Conservation (phyloP, 2,329 filamentous ascomycete species). For the Rutstroemia sp. region DNA sequence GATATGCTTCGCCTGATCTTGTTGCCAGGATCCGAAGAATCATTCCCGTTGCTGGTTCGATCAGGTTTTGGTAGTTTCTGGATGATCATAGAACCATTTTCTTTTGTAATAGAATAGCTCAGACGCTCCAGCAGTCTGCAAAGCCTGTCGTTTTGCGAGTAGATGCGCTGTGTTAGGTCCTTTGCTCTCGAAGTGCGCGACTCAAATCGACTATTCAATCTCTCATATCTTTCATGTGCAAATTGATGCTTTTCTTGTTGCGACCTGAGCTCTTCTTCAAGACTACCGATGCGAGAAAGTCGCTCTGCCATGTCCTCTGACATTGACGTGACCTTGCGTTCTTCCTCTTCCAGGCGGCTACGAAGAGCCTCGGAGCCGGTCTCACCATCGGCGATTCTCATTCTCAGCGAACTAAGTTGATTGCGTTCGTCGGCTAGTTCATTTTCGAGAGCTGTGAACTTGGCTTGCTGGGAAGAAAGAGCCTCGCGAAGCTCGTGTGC, state of each 20-base stretch:
- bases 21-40: constrained; percentile 48
- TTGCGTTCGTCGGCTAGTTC: constrained; percentile 58
- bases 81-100: constrained; percentile 65
- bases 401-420: constrained; percentile 61
- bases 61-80: constrained; percentile 61
- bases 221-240: constrained; percentile 44
- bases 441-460: constrained; percentile 44
- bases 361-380: constrained; percentile 74
- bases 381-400: constrained; percentile 73
- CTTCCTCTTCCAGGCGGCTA: constrained; percentile 67
- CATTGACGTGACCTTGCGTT: constrained; percentile 59
- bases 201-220: constrained; percentile 52
- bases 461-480: constrained; percentile 46
- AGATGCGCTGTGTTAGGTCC: constrained; percentile 77
- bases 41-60: constrained; percentile 50
- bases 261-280: constrained; percentile 68
- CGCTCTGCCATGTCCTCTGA: constrained; percentile 64
- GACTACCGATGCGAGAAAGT: constrained; percentile 66
- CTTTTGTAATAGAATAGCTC: constrained; percentile 72
- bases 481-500: constrained; percentile 46
- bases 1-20: constrained; percentile 45
- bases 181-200: constrained; percentile 66
- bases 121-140: constrained; percentile 76
- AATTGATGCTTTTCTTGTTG: constrained; percentile 57
- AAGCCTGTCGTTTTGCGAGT: constrained; percentile 78